Evolutionary conservation across 495 filamentous ascomycete species (phyloP), one percentile per base, ranked within the genome.

Genomic region (Penicillium paradoxum): DNA sequence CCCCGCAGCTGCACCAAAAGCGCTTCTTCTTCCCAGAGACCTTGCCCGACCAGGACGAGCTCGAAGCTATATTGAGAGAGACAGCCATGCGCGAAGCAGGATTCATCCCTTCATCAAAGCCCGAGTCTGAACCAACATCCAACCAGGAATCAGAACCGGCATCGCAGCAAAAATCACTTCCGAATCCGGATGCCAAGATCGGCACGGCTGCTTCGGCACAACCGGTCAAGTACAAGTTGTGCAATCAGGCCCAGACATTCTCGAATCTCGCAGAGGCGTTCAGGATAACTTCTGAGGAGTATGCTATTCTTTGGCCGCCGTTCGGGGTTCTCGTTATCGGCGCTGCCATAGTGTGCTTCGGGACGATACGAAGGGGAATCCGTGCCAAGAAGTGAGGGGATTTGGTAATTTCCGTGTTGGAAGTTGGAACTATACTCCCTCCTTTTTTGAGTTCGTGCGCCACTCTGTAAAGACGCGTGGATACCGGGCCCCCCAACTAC

Each of bases 1-100:
- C 50, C 41, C 53, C 48, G 22, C 21, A 58, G 14, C 33, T 36
- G 13, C 34, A 39, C 14, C 37, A 51, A 48, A 60, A 45, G 45
- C 49, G 55, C 13, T 62, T 52, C 27, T 64, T 56, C 30, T 62
- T 61, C 34, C 58, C 55, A 4, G 61, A 64, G 18, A 61, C 58
- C 4, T 17, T 62, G 0, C 55, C 53, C 1, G 61, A 64, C 18
- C 39, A 53, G 9, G 42, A 51, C 1, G 58, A 62, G 42, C 34
- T 62, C 33, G 50, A 48, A 27, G 45, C 24, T 6, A 21, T 22
- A 7, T 14, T 56, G 29, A 41, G n/a, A 14, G 49, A 51, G 15
- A 40, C 34, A 7, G 36, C 55, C 8, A 45, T 62, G 45, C 61
- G 55, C 24, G 58, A 64, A 22, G 55, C 61, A 9, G 58, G 55